Evolutionary conservation across 495 filamentous ascomycete species (phyloP).

Genomic region (Neurospora tetraspora): DNA sequence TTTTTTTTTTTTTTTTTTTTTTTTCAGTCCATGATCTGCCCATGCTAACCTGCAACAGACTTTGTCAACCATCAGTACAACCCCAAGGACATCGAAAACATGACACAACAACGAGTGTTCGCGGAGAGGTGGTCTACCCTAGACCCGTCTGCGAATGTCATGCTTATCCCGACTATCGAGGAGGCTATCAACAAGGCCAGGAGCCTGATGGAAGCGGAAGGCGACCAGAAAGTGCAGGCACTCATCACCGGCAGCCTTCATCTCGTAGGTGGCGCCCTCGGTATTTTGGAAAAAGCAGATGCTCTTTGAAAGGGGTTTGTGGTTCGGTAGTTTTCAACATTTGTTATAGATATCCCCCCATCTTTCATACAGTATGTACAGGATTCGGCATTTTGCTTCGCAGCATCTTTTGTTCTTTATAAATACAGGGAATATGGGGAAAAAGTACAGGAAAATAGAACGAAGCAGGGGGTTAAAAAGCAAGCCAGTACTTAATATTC

Average conservation of each 20-base stretch:
- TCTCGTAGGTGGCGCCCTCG: constrained; percentile 49
- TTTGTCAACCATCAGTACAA: constrained; percentile 69
- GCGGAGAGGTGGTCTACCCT: constrained; percentile 61
- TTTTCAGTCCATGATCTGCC: not conserved
- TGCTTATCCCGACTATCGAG: constrained; percentile 70
- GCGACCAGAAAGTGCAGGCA: constrained; percentile 29
- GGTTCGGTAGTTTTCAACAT: constrained; percentile 8
- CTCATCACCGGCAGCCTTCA: constrained; percentile 56
- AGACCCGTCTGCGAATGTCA: constrained; percentile 49
- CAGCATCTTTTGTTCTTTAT: constrained; percentile 1
- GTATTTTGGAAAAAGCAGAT: constrained; percentile 35
- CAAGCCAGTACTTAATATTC: constrained; percentile 10
- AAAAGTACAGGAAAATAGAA: not conserved
- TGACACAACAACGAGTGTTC: constrained; percentile 67
- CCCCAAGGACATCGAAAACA: constrained; percentile 50
- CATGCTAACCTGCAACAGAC: constrained; percentile 36
- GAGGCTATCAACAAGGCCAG: constrained; percentile 67
- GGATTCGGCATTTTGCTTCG: constrained; percentile 4
- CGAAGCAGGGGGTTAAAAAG: not conserved
- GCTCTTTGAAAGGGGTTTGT: constrained; percentile 19
- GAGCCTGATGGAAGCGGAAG: constrained; percentile 27
- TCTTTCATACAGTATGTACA: constrained; percentile 2
- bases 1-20: not conserved
- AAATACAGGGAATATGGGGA: not conserved
- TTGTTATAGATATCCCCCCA: constrained; percentile 2